These are phyloP conservation scores for Melastoma candidum DNA, from an alignment of 441 rosid species.

Conservation along the genomic window DNA sequence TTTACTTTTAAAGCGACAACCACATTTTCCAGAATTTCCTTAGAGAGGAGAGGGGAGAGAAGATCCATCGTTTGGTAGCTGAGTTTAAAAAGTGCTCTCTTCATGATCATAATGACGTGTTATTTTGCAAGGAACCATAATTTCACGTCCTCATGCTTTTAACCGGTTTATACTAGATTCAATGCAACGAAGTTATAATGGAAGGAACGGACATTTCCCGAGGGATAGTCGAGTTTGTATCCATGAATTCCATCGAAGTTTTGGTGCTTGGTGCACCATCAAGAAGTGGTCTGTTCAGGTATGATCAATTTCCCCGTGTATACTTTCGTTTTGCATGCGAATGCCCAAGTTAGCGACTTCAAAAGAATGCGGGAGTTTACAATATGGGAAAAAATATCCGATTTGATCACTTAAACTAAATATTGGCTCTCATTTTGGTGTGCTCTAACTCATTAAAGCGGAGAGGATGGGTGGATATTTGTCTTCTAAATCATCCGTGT, in stretches of 20 bases:
- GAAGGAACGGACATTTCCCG: constrained; percentile 48
- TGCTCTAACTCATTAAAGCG: no score
- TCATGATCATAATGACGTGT: no score
- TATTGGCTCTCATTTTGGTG: no score
- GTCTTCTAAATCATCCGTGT: background rate
- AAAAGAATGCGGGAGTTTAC: no score
- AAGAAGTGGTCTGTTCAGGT: constrained; percentile 60
- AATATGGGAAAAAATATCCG: no score
- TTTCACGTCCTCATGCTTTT: constrained; percentile 10
- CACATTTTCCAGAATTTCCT: no score
- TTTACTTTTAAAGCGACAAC: no score
- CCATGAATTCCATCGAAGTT: constrained; percentile 23
- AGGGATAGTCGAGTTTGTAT: constrained; percentile 43
- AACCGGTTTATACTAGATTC: constrained; percentile 30
- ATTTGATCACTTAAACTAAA: no score
- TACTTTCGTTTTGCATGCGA: background rate
- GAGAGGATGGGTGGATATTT: background rate
- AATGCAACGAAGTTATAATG: constrained; percentile 39
- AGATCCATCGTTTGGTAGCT: no score
- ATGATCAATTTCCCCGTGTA: background rate
- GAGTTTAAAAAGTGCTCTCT: no score
- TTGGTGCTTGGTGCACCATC: constrained; percentile 61
- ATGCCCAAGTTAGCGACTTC: background rate
- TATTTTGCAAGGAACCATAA: background rate
- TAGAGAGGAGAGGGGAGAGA: no score